Conservation (phyloP, 495 filamentous ascomycete species). For the Trichoderma orchidacearum region DNA sequence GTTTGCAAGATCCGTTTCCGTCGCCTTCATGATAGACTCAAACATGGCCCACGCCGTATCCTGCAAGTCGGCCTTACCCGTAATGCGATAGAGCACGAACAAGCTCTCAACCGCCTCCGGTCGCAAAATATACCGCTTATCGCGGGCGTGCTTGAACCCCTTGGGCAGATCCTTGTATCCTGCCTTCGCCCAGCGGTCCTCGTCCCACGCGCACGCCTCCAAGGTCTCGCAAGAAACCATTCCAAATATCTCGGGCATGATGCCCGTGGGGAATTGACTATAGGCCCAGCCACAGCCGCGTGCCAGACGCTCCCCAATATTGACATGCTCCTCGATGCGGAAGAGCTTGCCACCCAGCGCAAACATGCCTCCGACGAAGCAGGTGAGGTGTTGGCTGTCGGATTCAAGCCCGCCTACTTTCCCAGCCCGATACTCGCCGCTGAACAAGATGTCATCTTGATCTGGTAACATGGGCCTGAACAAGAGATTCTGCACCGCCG, state of each 20-base stretch:
- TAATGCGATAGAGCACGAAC: conserved; percentile 54
- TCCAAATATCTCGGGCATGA: conserved; percentile 73
- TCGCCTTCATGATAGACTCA: conserved; percentile 25
- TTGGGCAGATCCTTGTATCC: conserved; percentile 40
- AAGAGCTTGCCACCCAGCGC: conserved; percentile 73
- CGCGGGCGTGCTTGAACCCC: conserved; percentile 46
- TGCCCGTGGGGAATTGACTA: conserved; percentile 57
- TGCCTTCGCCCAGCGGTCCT: conserved; percentile 10
- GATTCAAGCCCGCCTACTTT: conserved; percentile 12
- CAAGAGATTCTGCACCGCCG: conserved; percentile 50
- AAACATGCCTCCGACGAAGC: conserved; percentile 89
- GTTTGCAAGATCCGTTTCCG: conserved; percentile 30
- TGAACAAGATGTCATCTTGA: conserved; percentile 56
- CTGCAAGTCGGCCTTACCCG: conserved; percentile 33
- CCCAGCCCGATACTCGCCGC: conserved; percentile 23
- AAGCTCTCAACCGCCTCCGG: conserved; percentile 52
- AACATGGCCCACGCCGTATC: conserved; percentile 50
- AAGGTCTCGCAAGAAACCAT: conserved; percentile 40
- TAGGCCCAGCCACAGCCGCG: conserved; percentile 94
- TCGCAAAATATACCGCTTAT: conserved; percentile 53
- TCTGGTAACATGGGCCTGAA: conserved; percentile 52
- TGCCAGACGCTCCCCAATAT: conserved; percentile 62
- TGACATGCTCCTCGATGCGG: conserved; percentile 50
- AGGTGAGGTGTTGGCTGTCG: conserved; percentile 39
- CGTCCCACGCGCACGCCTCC: conserved; percentile 20